Percentiles rank a stretch among this genome's conserved stretches.
phyloP scores from a whole-genome alignment of 108 stramenopile species.

The Nannochloropsis oceanica region DNA sequence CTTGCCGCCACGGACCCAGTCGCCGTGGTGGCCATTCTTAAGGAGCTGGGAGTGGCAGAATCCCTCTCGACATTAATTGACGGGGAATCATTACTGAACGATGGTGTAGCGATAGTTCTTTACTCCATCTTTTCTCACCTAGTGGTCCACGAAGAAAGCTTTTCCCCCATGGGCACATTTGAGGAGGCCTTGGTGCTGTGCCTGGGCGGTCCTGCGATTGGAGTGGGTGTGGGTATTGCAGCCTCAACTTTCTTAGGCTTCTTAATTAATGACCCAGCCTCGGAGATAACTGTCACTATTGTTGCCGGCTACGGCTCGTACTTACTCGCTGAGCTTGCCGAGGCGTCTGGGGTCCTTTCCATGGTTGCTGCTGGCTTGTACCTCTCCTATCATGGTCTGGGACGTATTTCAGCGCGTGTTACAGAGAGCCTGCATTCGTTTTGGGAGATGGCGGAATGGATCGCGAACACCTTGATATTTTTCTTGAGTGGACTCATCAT shows the following conservation, averaged over 20 bases:
- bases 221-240: slow-evolving; percentile 34
- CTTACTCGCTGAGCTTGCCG: slow-evolving; percentile 49
- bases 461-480: slow-evolving; percentile 75
- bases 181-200: slow-evolving; percentile 49
- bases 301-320: slow-evolving; percentile 61
- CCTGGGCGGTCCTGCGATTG: slow-evolving; percentile 56
- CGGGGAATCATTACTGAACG: slow-evolving; percentile 55
- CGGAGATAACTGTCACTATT: slow-evolving; percentile 57
- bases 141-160: slow-evolving; percentile 37
- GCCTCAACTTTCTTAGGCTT: slow-evolving; percentile 8
- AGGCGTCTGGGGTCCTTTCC: slow-evolving; percentile 56
- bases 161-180: slow-evolving; percentile 31
- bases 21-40: slow-evolving; percentile 51
- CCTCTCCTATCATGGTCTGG: slow-evolving; percentile 1
- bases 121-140: slow-evolving; percentile 55
- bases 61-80: slow-evolving; percentile 39
- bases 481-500: slow-evolving; percentile 34
- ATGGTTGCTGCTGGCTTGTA: slow-evolving; percentile 50
- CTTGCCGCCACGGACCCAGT: slow-evolving; percentile 82
- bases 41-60: slow-evolving; percentile 18
- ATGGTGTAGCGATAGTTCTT: slow-evolving; percentile 76
- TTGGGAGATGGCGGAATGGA: slow-evolving; percentile 58
- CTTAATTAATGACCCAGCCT: slow-evolving; percentile 20
- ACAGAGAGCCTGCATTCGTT: slow-evolving; percentile 33
- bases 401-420: slow-evolving; percentile 13